phyloP scores from a whole-genome alignment of 2,329 filamentous ascomycete genomes.

The Lachnellula willkommii region DNA sequence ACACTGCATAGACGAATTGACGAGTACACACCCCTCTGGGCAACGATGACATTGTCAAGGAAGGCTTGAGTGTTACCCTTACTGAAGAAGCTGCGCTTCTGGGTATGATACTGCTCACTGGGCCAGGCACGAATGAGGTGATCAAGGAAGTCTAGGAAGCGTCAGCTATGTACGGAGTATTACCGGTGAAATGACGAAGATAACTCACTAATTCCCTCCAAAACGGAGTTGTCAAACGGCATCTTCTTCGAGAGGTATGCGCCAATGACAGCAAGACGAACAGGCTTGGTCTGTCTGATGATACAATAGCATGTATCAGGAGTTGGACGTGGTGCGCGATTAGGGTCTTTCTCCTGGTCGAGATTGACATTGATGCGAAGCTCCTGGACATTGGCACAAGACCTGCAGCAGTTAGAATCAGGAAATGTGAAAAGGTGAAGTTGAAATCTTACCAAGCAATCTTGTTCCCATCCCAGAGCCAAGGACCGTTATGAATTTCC shows the following conservation, averaged over 20 bases:
- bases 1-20: conserved; percentile 72
- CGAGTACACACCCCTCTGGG: conserved; percentile 84
- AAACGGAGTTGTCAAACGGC: conserved; percentile 59
- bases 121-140: conserved; percentile 82
- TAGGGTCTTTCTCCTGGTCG: conserved; percentile 52
- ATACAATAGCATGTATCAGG: conserved; percentile 51
- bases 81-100: conserved; percentile 79
- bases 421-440: background rate
- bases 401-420: conserved; percentile 18
- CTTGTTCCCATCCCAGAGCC: conserved; percentile 78
- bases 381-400: conserved; percentile 41
- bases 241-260: conserved; percentile 59
- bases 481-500: conserved; percentile 38
- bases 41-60: conserved; percentile 65
- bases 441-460: conserved; percentile 67
- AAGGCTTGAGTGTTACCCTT: conserved; percentile 17
- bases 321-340: conserved; percentile 21
- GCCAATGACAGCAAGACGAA: conserved; percentile 62
- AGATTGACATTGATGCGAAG: conserved; percentile 63
- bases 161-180: conserved; percentile 1
- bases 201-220: conserved; percentile 68
- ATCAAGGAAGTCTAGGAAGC: conserved; percentile 66
- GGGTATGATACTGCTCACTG: conserved; percentile 57
- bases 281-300: conserved; percentile 58
- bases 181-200: background rate